These are phyloP conservation scores for Trichocladium uniseriatum DNA, from an alignment of 495 filamentous ascomycete genomes.

Conservation along the genomic window DNA sequence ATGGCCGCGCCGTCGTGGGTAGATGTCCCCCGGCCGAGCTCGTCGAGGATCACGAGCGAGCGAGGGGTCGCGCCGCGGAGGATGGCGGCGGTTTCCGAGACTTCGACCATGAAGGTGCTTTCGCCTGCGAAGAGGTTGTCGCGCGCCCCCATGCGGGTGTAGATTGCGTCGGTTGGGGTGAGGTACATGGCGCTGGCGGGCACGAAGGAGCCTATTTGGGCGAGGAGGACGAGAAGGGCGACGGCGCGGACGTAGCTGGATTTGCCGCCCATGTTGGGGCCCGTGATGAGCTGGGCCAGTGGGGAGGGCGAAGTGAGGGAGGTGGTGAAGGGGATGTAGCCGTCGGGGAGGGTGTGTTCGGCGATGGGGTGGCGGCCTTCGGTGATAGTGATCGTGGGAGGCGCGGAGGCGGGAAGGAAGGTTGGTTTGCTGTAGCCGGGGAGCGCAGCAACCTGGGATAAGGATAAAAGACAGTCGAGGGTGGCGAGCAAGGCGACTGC, in stretches of 20 bases:
- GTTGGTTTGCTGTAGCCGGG: conserved; percentile 86
- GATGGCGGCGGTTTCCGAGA: conserved; percentile 84
- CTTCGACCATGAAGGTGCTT: conserved; percentile 95
- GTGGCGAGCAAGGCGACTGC: conserved; percentile 76
- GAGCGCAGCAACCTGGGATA: conserved; percentile 71
- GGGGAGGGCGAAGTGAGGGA: conserved; percentile 48
- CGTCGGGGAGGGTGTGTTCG: conserved; percentile 75
- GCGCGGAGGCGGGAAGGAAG: conserved; percentile 50
- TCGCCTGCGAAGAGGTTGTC: conserved; percentile 96
- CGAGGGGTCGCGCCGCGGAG: conserved; percentile 75
- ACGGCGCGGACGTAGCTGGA: conserved; percentile 88
- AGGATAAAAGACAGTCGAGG: conserved; percentile 82
- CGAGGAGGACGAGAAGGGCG: conserved; percentile 87
- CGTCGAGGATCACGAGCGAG: conserved; percentile 85
- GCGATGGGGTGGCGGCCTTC: conserved; percentile 92
- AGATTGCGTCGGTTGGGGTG: conserved; percentile 81
- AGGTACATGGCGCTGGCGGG: conserved; percentile 66
- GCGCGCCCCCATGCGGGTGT: conserved; percentile 92
- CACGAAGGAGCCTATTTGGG: conserved; percentile 90
- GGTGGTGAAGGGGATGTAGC: conserved; percentile 90
- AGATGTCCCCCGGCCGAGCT: conserved; percentile 82
- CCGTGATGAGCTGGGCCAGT: conserved; percentile 81
- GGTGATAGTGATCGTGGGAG: conserved; percentile 59
- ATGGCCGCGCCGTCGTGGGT: conserved; percentile 97
- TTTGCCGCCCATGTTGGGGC: conserved; percentile 98